Base-by-base conservation (phyloP, 495 filamentous ascomycete genomes). In the Hypoxylon crocopeplum region DNA sequence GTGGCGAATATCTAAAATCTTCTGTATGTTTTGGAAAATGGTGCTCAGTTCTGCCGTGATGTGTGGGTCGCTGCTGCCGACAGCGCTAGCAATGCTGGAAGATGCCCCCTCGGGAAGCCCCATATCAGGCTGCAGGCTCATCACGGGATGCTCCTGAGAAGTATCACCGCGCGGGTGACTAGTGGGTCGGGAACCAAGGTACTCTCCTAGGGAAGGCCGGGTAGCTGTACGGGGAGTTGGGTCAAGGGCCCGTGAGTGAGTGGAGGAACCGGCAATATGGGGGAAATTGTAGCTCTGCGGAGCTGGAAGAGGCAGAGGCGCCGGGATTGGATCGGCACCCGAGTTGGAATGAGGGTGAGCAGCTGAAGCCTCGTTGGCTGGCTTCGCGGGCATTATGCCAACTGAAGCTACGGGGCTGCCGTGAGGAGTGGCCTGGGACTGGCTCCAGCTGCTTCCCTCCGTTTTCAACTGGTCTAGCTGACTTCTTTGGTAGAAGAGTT, bases 401-500 rank as follows among this genome's bases (percentile, higher is more conserved):
- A 55, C 42, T 16, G 58, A 67, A 25, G 48, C 57, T 12, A 84
- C 42, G 21, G 85, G 82, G 67, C 82, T 84, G 22, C 74, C 75
- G 53, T 75, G 72, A 25, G 76, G 73, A 7, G 79, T 75, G 30
- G 53, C 56, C 60, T 81, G 76, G 54, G 72, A 75, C 57, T 75
- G 82, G 56, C 68, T 75, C 65, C 74, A 81, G 62, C 69, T 82
- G 59, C 72, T 73, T 12, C 70, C 75, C 22, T 74, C 62, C 34
- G 72, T 69, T 59, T 78, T 72, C 46, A 79, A 72, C 15, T 70
- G 75, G 32, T 87, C 84, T 16, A 86, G 75, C 72, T 92, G 89
- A 72, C 91, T 92, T 54, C 91, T 82, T 68, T 96, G 94, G 73
- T 96, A 98, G 77, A 97, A 93, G 22, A 97, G 80, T 70, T 94